A percentile compares a stretch with the other conserved stretches of the same genome.
Conservation (phyloP, 1,139 yeast genomes). For the Kodamaea derodonti region DNA sequence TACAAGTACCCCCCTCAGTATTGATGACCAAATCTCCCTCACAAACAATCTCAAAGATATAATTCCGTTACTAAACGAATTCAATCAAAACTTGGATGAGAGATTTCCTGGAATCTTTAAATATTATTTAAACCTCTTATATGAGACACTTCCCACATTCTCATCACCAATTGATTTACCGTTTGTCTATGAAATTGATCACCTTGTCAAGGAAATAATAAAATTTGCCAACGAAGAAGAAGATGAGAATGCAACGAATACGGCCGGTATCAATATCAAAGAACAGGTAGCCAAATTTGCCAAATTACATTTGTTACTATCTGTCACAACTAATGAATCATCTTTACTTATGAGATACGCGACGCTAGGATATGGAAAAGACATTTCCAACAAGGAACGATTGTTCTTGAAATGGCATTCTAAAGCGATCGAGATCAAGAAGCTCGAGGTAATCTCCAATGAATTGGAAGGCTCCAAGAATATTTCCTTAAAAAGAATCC, state of each 20-base stretch:
- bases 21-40: conserved; percentile 15
- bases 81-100: conserved; percentile 22
- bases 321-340: not conserved
- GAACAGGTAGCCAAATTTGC: conserved; percentile 21
- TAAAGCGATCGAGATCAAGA: conserved; percentile 1
- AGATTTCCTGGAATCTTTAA: conserved; percentile 21
- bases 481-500: conserved; percentile 2
- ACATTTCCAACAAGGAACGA: conserved; percentile 3
- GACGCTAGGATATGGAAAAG: conserved; percentile 12
- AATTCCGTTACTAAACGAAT: conserved; percentile 30
- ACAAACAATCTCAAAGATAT: conserved; percentile 15
- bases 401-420: conserved; percentile 13
- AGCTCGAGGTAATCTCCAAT: not conserved
- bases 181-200: conserved; percentile 22
- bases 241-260: conserved; percentile 1
- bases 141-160: conserved; percentile 17
- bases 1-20: not conserved
- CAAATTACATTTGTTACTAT: conserved; percentile 15
- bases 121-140: conserved; percentile 20
- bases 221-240: conserved; percentile 30
- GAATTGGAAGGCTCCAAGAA: not conserved
- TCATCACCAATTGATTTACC: conserved; percentile 19
- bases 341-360: conserved; percentile 31
- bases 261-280: conserved; percentile 13
- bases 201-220: conserved; percentile 21